Conservation (phyloP, 768 basidiomycete genomes). For the Tylopilus rubrobrunneus region DNA sequence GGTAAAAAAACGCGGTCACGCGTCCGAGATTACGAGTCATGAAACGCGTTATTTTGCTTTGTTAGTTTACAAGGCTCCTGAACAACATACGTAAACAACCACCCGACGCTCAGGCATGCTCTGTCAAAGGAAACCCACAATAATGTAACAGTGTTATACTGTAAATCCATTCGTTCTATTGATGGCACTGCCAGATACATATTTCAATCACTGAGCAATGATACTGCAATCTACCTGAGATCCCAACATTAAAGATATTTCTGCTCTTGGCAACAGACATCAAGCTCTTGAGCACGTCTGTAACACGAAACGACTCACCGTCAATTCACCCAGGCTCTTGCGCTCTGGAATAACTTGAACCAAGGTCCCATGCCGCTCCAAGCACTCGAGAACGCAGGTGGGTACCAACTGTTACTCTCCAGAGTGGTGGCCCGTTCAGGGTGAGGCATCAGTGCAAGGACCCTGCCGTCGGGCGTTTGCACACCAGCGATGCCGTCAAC, state of each 20-base stretch:
- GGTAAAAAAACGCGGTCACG: not conserved
- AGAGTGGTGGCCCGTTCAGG: slow-evolving; percentile 81
- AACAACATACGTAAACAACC: slow-evolving; percentile 7
- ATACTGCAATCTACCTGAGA: not conserved
- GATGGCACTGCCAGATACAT: not conserved
- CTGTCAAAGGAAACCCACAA: too few species aligned
- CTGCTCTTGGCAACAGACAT: not conserved
- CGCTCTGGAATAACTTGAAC: slow-evolving; percentile 94
- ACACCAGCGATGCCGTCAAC: slow-evolving; percentile 85
- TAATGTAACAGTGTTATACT: not conserved
- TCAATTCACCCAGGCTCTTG: slow-evolving; percentile 56
- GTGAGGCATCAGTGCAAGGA: slow-evolving; percentile 96
- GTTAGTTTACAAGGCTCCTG: slow-evolving; percentile 11
- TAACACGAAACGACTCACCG: slow-evolving; percentile 12
- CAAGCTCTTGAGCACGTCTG: slow-evolving; percentile 25
- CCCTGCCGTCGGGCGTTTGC: slow-evolving; percentile 82
- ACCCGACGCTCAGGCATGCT: not conserved
- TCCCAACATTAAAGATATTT: not conserved
- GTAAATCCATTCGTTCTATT: not conserved
- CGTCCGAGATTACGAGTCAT: slow-evolving; percentile 1
- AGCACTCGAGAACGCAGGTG: slow-evolving; percentile 45
- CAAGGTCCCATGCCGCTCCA: slow-evolving; percentile 88
- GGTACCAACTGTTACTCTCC: slow-evolving; percentile 93
- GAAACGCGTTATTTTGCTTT: slow-evolving; percentile 25
- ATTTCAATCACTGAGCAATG: not conserved